A percentile compares a stretch with the other conserved stretches of the same genome.
Evolutionary conservation across 75 land plant species (phyloP).

Genomic region (Chamaecyparis obtusa): DNA sequence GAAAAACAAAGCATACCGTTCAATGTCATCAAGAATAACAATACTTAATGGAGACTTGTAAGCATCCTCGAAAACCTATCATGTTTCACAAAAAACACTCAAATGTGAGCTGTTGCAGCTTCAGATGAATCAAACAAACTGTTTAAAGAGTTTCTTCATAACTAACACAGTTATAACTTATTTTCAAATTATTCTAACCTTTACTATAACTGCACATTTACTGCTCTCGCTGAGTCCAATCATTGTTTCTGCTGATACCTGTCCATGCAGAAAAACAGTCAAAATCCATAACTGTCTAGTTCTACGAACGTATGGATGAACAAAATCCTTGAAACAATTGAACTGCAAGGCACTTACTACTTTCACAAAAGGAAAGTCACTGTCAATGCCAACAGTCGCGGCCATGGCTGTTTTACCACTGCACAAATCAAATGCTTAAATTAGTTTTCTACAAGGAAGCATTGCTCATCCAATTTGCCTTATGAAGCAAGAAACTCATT

Average conservation of each 20-base stretch:
- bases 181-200: slow-evolving; percentile 44
- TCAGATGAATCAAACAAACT: not conserved
- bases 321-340: not conserved
- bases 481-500: not conserved
- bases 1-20: slow-evolving; percentile 49
- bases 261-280: not conserved
- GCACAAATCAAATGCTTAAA: slow-evolving; percentile 16
- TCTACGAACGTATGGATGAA: not conserved
- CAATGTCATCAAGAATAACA: slow-evolving; percentile 96
- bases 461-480: not conserved
- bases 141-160: not conserved
- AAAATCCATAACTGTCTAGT: not conserved
- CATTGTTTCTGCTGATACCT: slow-evolving; percentile 91
- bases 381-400: slow-evolving; percentile 89
- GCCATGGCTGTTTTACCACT: slow-evolving; percentile 98
- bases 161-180: not conserved
- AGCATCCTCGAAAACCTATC: slow-evolving; percentile 97
- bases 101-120: not conserved
- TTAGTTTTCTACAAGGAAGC: not conserved
- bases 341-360: slow-evolving; percentile 55
- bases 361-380: slow-evolving; percentile 93
- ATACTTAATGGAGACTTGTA: slow-evolving; percentile 96
- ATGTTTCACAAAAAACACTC: slow-evolving; percentile 1
- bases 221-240: slow-evolving; percentile 79
- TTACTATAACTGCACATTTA: slow-evolving; percentile 84